Percentiles rank a stretch among this genome's conserved stretches.
Conservation (phyloP, 2,329 filamentous ascomycete species). For the Aspergillus spinulosporus region DNA sequence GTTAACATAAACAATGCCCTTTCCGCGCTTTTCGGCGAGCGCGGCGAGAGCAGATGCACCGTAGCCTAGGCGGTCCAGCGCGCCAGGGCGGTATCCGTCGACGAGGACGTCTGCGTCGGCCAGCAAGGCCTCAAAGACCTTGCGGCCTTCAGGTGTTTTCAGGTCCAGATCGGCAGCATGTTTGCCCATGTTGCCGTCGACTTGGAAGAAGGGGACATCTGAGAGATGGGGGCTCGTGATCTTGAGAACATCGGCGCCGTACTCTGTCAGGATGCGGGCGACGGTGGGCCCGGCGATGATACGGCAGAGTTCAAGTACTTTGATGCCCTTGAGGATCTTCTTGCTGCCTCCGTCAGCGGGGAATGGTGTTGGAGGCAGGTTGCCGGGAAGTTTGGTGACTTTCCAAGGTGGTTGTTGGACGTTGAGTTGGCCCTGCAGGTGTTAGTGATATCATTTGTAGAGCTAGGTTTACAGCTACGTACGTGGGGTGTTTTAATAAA, state of each 20-base stretch:
- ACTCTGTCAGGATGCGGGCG: constrained; percentile 66
- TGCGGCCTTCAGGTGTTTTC: constrained; percentile 55
- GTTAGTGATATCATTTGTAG: background rate
- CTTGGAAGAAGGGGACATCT: constrained; percentile 71
- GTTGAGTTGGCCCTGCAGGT: constrained; percentile 33
- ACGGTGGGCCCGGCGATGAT: constrained; percentile 73
- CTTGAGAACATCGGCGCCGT: constrained; percentile 71
- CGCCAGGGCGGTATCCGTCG: constrained; percentile 69
- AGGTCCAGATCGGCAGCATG: constrained; percentile 65
- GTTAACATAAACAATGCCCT: constrained; percentile 66
- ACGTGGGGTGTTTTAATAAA: constrained; percentile 60
- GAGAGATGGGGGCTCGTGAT: constrained; percentile 67
- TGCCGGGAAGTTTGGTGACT: constrained; percentile 32
- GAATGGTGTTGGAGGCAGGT: constrained; percentile 30
- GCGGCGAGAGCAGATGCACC: constrained; percentile 56
- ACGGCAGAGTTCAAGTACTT: constrained; percentile 71
- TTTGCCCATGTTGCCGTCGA: constrained; percentile 72
- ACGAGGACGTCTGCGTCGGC: constrained; percentile 65
- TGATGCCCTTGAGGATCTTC: constrained; percentile 57
- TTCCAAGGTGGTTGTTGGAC: constrained; percentile 40
- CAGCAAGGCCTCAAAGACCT: constrained; percentile 60
- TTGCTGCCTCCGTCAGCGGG: constrained; percentile 33
- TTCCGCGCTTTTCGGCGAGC: constrained; percentile 56
- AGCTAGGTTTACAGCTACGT: constrained; percentile 20
- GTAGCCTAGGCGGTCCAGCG: constrained; percentile 64